Base-by-base conservation (phyloP, 2,329 filamentous ascomycete genomes). In the Microdochium bolleyi region DNA sequence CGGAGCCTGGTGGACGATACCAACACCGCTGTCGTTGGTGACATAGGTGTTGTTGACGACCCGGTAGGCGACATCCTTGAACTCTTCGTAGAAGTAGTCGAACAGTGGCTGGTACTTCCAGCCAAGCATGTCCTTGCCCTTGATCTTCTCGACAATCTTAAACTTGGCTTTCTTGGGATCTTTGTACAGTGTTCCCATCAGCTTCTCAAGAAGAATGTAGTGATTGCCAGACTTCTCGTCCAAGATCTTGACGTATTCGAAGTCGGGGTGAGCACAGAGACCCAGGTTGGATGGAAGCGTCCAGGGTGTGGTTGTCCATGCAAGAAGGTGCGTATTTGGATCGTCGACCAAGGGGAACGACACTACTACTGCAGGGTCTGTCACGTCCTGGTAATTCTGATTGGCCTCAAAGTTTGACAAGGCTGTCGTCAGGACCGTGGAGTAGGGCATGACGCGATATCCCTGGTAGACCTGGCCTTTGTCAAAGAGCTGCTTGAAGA, bases 141-240 rank as follows among this genome's bases (percentile, higher is more conserved):
- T 88, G 60, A 95, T 72, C 63, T 87, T 92, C 57, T 87, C 80
- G 14, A 95, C 67, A 51, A 94, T 77, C 74, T 89, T 90, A 73
- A 85, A 96, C 67, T 96, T 95, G 50, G 91, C 91, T 75, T 96
- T 96, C 75, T 96, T 96, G 8, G 88, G 88, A 60, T 96, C 90
- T 69, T 96, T 96, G 75, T 96, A 96, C 2, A 96, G 76, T 4
- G 88, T 92, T 53, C 80, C 79, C 30, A 96, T 77, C 32, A 94
- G 78, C 53, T 88, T 83, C 67, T 96, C 91, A 22, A 96, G 77
- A 38, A 96, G 77, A 55, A 96, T 85, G 67, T 91, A 96, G 61
- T 92, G 81, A 66, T 92, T 92, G 27, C 87, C 87, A 0, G 87
- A 87, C 55, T 82, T 83, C 65, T 92, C 87, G 61, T 97, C 92